These are phyloP conservation scores for Xylaria venustula DNA, from an alignment of 495 filamentous ascomycete genomes.

Conservation along the genomic window DNA sequence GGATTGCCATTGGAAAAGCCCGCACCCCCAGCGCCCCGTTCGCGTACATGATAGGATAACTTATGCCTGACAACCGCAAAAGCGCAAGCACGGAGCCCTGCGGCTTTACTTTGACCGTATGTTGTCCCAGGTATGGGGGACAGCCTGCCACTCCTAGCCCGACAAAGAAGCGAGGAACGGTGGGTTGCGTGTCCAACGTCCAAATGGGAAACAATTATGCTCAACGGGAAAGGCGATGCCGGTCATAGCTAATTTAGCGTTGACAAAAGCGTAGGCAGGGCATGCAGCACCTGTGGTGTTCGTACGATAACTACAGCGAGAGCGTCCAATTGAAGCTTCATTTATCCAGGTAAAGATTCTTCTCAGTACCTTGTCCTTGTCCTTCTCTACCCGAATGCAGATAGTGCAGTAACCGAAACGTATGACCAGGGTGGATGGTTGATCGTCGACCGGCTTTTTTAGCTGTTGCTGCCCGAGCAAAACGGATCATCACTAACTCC, in stretches of 20 bases:
- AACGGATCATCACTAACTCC: conserved; percentile 25
- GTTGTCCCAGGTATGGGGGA: conserved; percentile 9
- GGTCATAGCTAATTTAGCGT: conserved; percentile 3
- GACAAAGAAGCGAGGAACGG: conserved; percentile 6
- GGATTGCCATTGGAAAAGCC: conserved; percentile 32
- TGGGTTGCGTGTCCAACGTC: conserved; percentile 9
- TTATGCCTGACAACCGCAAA: conserved; percentile 21
- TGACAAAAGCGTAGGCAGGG: neutral
- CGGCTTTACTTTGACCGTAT: conserved; percentile 11
- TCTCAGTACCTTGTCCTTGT: neutral
- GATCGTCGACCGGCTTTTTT: conserved; percentile 38
- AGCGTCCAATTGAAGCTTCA: neutral
- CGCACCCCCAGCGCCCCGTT: conserved; percentile 24
- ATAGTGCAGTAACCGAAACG: conserved; percentile 17
- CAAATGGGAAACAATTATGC: neutral
- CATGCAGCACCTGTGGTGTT: conserved; percentile 3
- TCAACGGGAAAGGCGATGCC: conserved; percentile 5
- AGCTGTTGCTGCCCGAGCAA: conserved; percentile 47
- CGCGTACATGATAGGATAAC: conserved; percentile 30
- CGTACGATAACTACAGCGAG: conserved; percentile 13
- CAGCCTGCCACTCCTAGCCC: conserved; percentile 2
- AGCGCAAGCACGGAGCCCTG: conserved; percentile 3
- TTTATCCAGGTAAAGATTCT: neutral
- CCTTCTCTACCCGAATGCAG: conserved; percentile 5
- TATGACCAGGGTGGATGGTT: conserved; percentile 25